A percentile compares a stretch with the other conserved stretches of the same genome.
phyloP scores from a whole-genome alignment of 2,329 filamentous ascomycete genomes.

The Scopulariopsis brevicaulis region DNA sequence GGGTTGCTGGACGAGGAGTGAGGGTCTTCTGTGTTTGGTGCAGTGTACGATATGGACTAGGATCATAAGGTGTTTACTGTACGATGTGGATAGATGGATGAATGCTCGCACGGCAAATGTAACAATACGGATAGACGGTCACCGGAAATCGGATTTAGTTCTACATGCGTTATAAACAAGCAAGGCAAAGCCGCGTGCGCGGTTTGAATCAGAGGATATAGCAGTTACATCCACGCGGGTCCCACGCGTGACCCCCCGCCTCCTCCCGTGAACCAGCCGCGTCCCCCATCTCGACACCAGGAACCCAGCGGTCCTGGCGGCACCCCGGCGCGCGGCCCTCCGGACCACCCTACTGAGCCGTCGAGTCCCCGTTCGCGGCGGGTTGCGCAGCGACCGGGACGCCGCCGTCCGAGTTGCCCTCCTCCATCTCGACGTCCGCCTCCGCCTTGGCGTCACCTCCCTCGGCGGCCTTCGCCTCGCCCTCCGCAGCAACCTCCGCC shows the following conservation, averaged over 20 bases:
- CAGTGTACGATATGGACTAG: neutral
- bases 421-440: conserved; percentile 11
- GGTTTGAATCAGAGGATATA: neutral
- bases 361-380: conserved; percentile 12
- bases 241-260: too few relatives aligned
- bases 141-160: neutral
- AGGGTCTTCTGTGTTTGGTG: neutral
- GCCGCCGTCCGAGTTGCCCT: conserved; percentile 22
- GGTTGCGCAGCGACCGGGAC: conserved; percentile 14
- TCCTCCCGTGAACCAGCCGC: neutral
- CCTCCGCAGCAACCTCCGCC: conserved; percentile 20
- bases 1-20: conserved; percentile 46
- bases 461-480: conserved; percentile 8
- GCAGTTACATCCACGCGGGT: neutral
- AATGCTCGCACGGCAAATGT: neutral
- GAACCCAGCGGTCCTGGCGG: neutral
- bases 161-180: neutral
- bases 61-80: too few relatives aligned
- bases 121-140: neutral
- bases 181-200: neutral
- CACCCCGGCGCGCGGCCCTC: neutral
- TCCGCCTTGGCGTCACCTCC: conserved; percentile 6
- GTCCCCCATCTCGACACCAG: neutral
- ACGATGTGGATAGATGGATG: neutral
- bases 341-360: neutral